Conservation (phyloP, 768 basidiomycete species). For the Agrocybe chaxingu region DNA sequence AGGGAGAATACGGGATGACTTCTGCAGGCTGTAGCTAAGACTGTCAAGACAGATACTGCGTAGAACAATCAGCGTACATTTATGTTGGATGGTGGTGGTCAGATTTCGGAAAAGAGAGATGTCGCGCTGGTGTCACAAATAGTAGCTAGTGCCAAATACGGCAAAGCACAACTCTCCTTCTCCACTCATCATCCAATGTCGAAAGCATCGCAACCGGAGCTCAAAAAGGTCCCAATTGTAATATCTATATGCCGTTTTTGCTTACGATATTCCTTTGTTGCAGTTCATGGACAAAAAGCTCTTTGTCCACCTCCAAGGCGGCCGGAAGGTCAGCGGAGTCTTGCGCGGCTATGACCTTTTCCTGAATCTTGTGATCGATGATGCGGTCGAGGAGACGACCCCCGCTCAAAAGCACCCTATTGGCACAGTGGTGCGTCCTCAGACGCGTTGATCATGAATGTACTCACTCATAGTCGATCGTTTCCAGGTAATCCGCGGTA, state of each 20-base stretch:
- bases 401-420: conserved; percentile 88
- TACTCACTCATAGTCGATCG: conserved; percentile 3
- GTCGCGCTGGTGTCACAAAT: conserved; percentile 7
- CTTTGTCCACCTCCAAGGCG: conserved; percentile 91
- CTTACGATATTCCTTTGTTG: conserved; percentile 2
- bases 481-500: conserved; percentile 88
- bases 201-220: conserved; percentile 93
- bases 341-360: conserved; percentile 98
- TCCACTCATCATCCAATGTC: conserved; percentile 55
- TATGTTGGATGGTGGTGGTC: not conserved
- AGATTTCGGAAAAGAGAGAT: not conserved
- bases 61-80: conserved; percentile 8
- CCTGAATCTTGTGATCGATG: conserved; percentile 96
- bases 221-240: conserved; percentile 81
- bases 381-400: conserved; percentile 87
- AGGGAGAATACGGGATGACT: conserved; percentile 5
- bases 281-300: conserved; percentile 99
- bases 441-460: conserved; percentile 1
- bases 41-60: not conserved
- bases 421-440: conserved; percentile 79
- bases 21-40: conserved; percentile 5
- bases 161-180: conserved; percentile 26
- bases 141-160: conserved; percentile 27
- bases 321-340: conserved; percentile 92
- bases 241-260: not conserved